Evolutionary conservation across 2,329 filamentous ascomycete genomes (phyloP).

Genomic region (Didymella pinodella): DNA sequence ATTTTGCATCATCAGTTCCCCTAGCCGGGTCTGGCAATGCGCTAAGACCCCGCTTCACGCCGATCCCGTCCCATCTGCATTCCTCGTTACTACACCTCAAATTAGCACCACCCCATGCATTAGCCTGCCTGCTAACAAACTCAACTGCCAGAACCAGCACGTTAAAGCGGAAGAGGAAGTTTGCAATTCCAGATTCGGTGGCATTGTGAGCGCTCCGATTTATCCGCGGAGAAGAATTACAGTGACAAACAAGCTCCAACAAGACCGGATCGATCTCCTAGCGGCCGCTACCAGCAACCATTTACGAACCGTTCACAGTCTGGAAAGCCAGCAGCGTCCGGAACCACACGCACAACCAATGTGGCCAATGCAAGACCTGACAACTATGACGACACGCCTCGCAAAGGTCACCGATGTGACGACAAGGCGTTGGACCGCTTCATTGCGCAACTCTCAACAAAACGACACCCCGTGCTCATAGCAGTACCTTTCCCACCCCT

Average conservation of each 20-base stretch:
- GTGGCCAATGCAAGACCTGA: slow-evolving; percentile 6
- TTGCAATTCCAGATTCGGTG: slow-evolving; percentile 1
- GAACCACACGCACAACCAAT: slow-evolving; percentile 1
- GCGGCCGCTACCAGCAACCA: slow-evolving; percentile 17
- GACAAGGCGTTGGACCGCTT: slow-evolving; percentile 7
- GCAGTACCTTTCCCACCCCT: background rate
- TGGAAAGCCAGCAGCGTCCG: background rate
- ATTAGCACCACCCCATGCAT: background rate
- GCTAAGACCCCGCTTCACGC: slow-evolving; percentile 19
- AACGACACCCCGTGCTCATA: background rate
- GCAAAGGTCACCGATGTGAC: slow-evolving; percentile 6
- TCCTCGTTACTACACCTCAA: slow-evolving; percentile 7
- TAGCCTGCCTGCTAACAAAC: background rate
- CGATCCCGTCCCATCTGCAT: slow-evolving; percentile 9
- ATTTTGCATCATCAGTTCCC: background rate
- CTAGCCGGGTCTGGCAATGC: background rate
- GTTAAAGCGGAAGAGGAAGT: background rate
- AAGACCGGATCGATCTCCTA: slow-evolving; percentile 12
- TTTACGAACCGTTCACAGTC: slow-evolving; percentile 4
- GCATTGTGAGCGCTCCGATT: background rate
- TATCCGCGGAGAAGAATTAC: slow-evolving; percentile 20
- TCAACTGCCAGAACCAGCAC: background rate
- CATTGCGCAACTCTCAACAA: background rate
- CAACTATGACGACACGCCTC: slow-evolving; percentile 13
- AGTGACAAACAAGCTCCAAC: slow-evolving; percentile 19